Evolutionary conservation across 257 asterid genomes (phyloP), one percentile per base, ranked within the genome.

Genomic region (Schizonepeta tenuifolia): DNA sequence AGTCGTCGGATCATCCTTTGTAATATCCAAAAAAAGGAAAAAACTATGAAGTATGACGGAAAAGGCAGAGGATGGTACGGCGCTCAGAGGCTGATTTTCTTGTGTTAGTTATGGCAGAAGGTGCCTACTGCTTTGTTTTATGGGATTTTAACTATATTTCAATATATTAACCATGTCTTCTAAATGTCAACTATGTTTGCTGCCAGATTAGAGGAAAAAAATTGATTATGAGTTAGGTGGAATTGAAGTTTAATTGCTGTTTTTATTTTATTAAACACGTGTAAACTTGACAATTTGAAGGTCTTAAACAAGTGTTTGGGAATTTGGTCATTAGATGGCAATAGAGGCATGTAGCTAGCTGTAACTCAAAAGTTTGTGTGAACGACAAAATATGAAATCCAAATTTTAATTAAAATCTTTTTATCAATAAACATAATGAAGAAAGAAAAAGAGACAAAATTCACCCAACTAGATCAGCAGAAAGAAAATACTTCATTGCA

Each of bases 101-200:
- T 53, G 53, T 65, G 75, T 75, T 57, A 59, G n/a, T 13, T 35
- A 15, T 63, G 72, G 57, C 72, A 59, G 64, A 70, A 53, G 49
- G 56, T 31, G 59, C 71, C 77, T 47, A 4, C n/a, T 55, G 49
- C 56, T 59, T 60, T 70, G 47, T 63, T 53, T 70, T 65, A 64
- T 65, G 76, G 69, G 62, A 65, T 44, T 24, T 46, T 77, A 65
- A 70, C 51, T 70, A 44, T 22, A 53, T 50, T 62, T 63, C 21
- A 62, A 22, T 73, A 40, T 53, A 60, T 63, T 50, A 63, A 72
- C n/a, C 53, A 36, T 36, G 47, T 50, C 4, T 17, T 69, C 14
- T 22, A 53, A 38, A 41, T 40, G 18, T 55, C 57, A 70, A n/a
- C 44, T 57, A 5, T 17, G 56, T n/a, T 49, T 49, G 24, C 4